Evolutionary conservation across 352 stramenopile genomes (phyloP).

Genomic region (Phytopythium montanum): DNA sequence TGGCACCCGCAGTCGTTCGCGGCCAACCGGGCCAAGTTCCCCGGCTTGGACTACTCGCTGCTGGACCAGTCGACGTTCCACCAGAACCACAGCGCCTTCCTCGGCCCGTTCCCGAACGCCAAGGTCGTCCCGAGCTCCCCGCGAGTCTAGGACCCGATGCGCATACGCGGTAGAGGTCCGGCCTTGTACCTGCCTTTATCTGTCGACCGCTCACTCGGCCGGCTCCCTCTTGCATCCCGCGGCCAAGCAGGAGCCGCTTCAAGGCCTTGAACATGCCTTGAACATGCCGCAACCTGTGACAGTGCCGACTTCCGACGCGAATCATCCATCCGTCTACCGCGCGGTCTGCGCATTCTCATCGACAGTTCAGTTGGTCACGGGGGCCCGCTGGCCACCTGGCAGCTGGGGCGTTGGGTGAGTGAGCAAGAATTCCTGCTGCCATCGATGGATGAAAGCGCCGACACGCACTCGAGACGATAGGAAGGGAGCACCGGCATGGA

Average conservation of each 20-base stretch:
- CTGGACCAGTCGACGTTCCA: slow-evolving; percentile 59
- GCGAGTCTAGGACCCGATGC: neutral
- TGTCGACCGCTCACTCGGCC: neutral
- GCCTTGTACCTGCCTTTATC: neutral
- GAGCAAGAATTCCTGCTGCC: too few relatives aligned
- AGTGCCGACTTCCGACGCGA: neutral
- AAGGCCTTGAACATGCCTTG: neutral
- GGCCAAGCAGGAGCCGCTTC: neutral
- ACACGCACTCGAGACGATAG: too few relatives aligned
- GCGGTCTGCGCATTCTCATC: neutral
- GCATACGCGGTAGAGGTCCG: neutral
- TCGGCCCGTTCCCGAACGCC: slow-evolving; percentile 72
- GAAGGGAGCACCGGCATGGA: neutral
- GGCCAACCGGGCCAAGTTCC: slow-evolving; percentile 47
- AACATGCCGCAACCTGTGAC: neutral
- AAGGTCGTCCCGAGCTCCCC: slow-evolving; percentile 50
- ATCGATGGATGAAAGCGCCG: too few relatives aligned
- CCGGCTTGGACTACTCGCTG: slow-evolving; percentile 59
- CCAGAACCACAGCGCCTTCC: slow-evolving; percentile 69
- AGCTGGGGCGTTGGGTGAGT: too few relatives aligned
- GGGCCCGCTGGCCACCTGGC: neutral
- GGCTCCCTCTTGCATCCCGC: neutral
- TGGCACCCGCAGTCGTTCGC: slow-evolving; percentile 68
- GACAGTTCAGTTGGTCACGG: neutral
- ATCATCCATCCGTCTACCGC: neutral